These are phyloP conservation scores for Kurtzmaniella quercitrusa DNA, from an alignment of 1,139 yeast species.

Conservation along the genomic window DNA sequence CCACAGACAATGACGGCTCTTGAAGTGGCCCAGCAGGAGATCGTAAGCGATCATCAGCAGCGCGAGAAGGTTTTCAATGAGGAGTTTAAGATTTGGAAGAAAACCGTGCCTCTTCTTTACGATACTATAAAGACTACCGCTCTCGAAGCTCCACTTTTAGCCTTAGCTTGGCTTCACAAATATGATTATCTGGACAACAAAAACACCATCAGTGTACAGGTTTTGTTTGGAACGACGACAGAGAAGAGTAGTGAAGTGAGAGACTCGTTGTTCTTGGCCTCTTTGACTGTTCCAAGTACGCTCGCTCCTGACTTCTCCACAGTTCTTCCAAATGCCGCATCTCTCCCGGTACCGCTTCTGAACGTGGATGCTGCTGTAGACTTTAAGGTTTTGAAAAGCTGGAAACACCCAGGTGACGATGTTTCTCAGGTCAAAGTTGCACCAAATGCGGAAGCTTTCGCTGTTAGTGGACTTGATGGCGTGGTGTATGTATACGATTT, in stretches of 20 bases:
- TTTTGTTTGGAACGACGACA: constrained; percentile 43
- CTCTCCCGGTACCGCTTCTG: constrained; percentile 24
- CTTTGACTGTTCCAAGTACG: constrained; percentile 49
- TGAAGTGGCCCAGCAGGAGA: constrained; percentile 26
- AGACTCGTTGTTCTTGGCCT: constrained; percentile 42
- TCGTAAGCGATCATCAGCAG: constrained; percentile 42
- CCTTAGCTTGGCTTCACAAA: constrained; percentile 48
- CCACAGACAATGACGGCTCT: constrained; percentile 6
- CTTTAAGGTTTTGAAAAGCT: constrained; percentile 35
- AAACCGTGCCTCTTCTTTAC: constrained; percentile 86
- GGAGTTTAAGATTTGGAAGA: constrained; percentile 93
- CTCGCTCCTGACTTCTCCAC: constrained; percentile 34
- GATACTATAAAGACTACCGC: constrained; percentile 71
- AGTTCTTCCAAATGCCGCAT: constrained; percentile 15
- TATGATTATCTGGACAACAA: constrained; percentile 30
- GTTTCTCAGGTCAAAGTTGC: constrained; percentile 44
- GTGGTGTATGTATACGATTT: constrained; percentile 40
- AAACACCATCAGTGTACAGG: constrained; percentile 33
- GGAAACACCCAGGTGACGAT: constrained; percentile 52
- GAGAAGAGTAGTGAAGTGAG: constrained; percentile 18
- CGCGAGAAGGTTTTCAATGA: constrained; percentile 52
- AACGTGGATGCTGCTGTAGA: constrained; percentile 13
- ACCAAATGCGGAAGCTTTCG: constrained; percentile 32
- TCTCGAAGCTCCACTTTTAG: constrained; percentile 56
- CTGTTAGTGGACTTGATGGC: constrained; percentile 52